A percentile compares a stretch with the other conserved stretches of the same genome.
Conservation (phyloP, 495 filamentous ascomycete species). For the Podospora fimiseda region DNA sequence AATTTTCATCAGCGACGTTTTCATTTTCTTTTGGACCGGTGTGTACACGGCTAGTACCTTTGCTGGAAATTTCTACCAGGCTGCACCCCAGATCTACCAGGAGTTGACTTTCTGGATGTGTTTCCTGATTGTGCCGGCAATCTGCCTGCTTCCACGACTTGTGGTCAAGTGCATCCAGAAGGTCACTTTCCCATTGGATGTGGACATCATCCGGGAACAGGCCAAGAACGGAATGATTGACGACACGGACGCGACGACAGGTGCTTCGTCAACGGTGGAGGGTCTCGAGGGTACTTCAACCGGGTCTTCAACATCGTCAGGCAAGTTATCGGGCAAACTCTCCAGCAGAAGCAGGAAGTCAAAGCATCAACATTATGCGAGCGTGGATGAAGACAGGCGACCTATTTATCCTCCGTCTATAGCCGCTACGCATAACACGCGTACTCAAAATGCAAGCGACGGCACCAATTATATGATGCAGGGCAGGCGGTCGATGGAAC, state of each 20-base stretch:
- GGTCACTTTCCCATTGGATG: conserved; percentile 82
- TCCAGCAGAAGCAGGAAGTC: conserved; percentile 31
- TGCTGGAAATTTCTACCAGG: conserved; percentile 66
- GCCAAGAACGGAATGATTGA: conserved; percentile 68
- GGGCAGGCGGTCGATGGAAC: conserved; percentile 46
- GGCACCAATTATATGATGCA: conserved; percentile 80
- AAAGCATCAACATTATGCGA: conserved; percentile 52
- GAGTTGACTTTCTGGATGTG: conserved; percentile 81
- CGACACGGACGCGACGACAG: conserved; percentile 25
- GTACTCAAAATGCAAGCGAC: conserved; percentile 86
- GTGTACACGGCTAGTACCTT: conserved; percentile 69
- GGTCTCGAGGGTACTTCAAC: conserved; percentile 32
- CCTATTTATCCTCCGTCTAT: conserved; percentile 88
- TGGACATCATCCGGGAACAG: conserved; percentile 95
- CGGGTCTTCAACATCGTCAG: conserved; percentile 41
- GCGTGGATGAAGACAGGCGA: conserved; percentile 71
- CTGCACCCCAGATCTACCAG: conserved; percentile 71
- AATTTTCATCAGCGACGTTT: conserved; percentile 68
- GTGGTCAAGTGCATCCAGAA: conserved; percentile 82
- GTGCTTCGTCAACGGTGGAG: conserved; percentile 15
- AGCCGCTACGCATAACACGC: conserved; percentile 66
- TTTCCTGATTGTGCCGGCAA: conserved; percentile 63
- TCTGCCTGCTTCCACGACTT: conserved; percentile 82
- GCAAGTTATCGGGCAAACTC: conserved; percentile 26
- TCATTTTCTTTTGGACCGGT: conserved; percentile 96